Evolutionary conservation across 1,284 basidiomycete genomes (phyloP).

Genomic region (Puccinia triticina): DNA sequence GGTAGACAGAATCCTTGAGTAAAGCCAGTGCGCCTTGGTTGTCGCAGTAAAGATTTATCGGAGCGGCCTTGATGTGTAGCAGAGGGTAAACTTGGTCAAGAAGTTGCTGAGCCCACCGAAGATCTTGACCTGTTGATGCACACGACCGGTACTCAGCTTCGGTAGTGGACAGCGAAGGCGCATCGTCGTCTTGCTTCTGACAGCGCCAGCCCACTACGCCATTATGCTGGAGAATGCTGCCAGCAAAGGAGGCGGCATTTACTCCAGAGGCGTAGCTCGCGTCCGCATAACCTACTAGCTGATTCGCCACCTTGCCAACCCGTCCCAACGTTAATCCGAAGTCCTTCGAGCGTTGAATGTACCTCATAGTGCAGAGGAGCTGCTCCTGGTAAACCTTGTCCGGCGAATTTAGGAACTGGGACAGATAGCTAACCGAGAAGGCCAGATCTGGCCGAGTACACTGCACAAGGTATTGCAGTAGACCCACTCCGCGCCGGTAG

Average conservation of each 20-base stretch:
- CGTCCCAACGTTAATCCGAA: neutral
- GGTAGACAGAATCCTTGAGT: neutral
- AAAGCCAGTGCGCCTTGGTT: neutral
- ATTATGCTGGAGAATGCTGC: neutral
- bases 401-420: conserved; percentile 2
- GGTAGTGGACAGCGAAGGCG: neutral
- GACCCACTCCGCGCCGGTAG: neutral
- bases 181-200: neutral
- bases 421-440: neutral
- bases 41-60: neutral
- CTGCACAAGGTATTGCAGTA: neutral
- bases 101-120: neutral
- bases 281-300: neutral
- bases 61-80: neutral
- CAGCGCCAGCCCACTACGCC: neutral
- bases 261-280: neutral
- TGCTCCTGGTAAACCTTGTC: too few species aligned
- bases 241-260: neutral
- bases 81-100: neutral
- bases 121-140: neutral
- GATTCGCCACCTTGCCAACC: too few species aligned
- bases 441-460: neutral
- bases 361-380: neutral
- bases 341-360: neutral
- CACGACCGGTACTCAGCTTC: neutral